A percentile compares a stretch with the other conserved stretches of the same genome.
Conservation (phyloP, 495 filamentous ascomycete genomes). For the Zalerion maritima region DNA sequence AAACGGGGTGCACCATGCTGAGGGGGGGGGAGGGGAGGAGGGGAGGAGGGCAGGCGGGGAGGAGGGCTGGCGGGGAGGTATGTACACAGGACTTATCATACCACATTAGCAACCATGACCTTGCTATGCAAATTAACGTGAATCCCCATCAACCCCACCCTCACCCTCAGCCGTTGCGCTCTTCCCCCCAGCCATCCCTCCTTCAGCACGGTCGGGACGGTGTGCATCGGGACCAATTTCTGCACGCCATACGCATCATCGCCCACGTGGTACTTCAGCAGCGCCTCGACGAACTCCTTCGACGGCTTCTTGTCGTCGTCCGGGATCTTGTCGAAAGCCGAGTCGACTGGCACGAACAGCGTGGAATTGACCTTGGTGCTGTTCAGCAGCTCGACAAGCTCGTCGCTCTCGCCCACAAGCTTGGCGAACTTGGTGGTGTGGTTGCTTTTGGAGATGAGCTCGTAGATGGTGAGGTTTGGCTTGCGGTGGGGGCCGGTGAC, state of each 20-base stretch:
- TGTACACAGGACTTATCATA: conserved; percentile 19
- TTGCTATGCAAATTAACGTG: conserved; percentile 60
- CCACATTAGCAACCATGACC: conserved; percentile 50
- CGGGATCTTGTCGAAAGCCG: conserved; percentile 55
- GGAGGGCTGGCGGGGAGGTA: neutral
- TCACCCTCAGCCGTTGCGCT: conserved; percentile 54
- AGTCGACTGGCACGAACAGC: conserved; percentile 64
- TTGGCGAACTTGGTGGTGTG: conserved; percentile 62
- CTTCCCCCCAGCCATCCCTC: conserved; percentile 38
- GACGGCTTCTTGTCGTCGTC: conserved; percentile 37
- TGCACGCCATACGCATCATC: conserved; percentile 45
- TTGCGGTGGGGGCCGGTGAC: conserved; percentile 1
- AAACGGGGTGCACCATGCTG: neutral
- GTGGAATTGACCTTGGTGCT: conserved; percentile 57
- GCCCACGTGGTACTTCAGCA: conserved; percentile 59
- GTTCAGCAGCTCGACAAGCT: conserved; percentile 57
- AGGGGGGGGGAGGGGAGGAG: conserved; percentile 1
- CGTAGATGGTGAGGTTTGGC: conserved; percentile 59
- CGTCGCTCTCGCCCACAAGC: conserved; percentile 52
- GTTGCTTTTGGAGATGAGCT: conserved; percentile 57
- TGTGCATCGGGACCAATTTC: conserved; percentile 44
- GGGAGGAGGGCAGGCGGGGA: conserved; percentile 5
- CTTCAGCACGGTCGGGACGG: conserved; percentile 52
- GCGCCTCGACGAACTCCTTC: conserved; percentile 46
- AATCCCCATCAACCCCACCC: conserved; percentile 39